Evolutionary conservation across 2,329 filamentous ascomycete species (phyloP).

Genomic region (Aspergillus alliaceus): DNA sequence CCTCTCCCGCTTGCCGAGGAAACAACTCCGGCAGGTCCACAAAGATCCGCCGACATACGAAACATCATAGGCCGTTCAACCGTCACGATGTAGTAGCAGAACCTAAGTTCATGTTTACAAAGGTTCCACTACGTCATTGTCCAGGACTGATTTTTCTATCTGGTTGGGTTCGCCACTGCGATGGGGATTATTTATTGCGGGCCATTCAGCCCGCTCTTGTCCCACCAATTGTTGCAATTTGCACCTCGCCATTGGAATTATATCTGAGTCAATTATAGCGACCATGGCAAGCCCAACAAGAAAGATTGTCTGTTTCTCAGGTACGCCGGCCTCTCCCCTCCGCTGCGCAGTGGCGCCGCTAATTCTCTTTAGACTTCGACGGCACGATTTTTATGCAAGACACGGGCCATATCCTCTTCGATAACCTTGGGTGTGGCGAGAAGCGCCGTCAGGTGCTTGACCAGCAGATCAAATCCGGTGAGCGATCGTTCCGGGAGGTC

Average conservation of each 20-base stretch:
- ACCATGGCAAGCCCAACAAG: slow-evolving; percentile 28
- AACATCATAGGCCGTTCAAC: not conserved
- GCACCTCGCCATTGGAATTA: not conserved
- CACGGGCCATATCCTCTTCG: slow-evolving; percentile 68
- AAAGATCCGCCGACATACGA: not conserved
- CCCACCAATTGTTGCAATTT: not conserved
- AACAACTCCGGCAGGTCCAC: not conserved
- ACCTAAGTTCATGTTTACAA: not conserved
- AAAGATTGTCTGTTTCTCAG: slow-evolving; percentile 49
- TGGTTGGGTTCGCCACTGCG: not conserved
- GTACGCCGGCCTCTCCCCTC: slow-evolving; percentile 26
- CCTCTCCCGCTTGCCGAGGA: not conserved
- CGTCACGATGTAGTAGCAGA: not conserved
- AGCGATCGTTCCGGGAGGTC: slow-evolving; percentile 67
- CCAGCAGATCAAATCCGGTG: slow-evolving; percentile 63
- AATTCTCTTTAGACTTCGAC: slow-evolving; percentile 59
- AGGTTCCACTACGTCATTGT: not conserved
- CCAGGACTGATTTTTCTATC: not conserved
- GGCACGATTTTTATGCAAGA: slow-evolving; percentile 73
- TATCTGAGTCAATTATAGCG: not conserved
- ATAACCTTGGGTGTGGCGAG: slow-evolving; percentile 63
- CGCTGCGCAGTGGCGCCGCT: slow-evolving; percentile 5
- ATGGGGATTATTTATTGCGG: not conserved
- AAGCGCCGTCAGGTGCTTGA: slow-evolving; percentile 59
- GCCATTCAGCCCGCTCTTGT: not conserved